Evolutionary conservation across 169 alveolate species (phyloP), one percentile per base, ranked within the genome.

Genomic region (Plasmodium yoelii): DNA sequence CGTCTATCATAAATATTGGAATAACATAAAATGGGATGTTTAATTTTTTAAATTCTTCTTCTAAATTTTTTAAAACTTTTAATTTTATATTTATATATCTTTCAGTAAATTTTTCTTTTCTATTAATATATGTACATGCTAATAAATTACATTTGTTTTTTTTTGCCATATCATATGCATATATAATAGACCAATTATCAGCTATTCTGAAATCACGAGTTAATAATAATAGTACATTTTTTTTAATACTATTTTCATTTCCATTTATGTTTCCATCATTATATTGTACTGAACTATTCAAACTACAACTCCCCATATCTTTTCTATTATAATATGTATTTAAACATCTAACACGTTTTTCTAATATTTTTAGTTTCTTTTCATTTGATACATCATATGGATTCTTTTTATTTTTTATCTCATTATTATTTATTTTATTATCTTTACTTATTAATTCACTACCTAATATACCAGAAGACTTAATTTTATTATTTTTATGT

Each of bases 1-100:
- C 91, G 42, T 77, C 93, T 8, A 74, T 73, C 84, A 68, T 61
- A 73, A 34, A 46, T 22, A 87, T 71, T 6, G 87, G 55, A 56
- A 80, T 63, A 46, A 88, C 15, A 57, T 80, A 74, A 24, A 92
- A 90, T 6, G 92, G 87, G 7, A 92, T 92, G 39, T 92, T 68
- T 51, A 70, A 47, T 34, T 74, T 49, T 57, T 70, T 67, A 22
- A 92, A 55, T 7, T 47, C 72, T 3, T 26, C 26, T 19, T 86
- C 93, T 53, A 92, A 49, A 22, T 88, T 80, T 22, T 88, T 70
- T 12, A 88, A 55, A 5, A 87, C 88, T 15, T 71, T 77, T 65
- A 68, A 51, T 46, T 82, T 88, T 39, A 71, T 67, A 46, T 80
- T 34, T 19, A 80, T 80, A 39, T 67, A 56, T 61, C 90, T 55